Evolutionary conservation across 345 rosid genomes (phyloP), one percentile per base, ranked within the genome.

Genomic region (Populus davidiana): DNA sequence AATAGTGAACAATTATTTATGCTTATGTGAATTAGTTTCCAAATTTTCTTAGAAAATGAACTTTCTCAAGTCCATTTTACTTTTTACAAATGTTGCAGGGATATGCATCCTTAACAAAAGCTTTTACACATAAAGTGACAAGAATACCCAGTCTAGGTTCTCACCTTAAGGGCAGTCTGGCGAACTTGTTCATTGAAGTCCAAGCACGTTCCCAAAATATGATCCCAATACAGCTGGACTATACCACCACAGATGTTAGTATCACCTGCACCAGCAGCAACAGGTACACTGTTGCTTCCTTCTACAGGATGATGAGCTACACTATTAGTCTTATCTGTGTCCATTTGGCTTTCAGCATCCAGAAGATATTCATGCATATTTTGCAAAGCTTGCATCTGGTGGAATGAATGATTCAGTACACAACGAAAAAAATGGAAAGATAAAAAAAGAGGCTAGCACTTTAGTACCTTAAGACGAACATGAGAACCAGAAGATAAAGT

Each of bases 211-310:
- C 88, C 93, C 81, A 96, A 81, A 83, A 96, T 90, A 68, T 83
- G 92, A 81, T 94, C 94, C 97, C 98, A 96, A 75, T 90, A 96
- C 80, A 96, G 88, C 86, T 96, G 99, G 75, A 96, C 89, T 78
- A 94, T 92, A 81, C 99, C 98, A n/a, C 99, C 99, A 79, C 99
- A 96, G 64, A 94, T 91, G 88, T 96, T 96, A 59, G 97, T 89
- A 83, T 96, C 99, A 49, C 98, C 98, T 38, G 99, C 99, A 86
- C 99, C 99, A 20, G 99, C 99, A 70, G 99, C 99, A 83, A 94
- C 99, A 61, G 98, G 97, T 67, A 96, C 97, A 69, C 87, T 83
- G 47, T 86, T 61, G 73, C 88, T 90, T 77, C 82, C 87, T 82
- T 90, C 93, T 78, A 75, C 87, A 36, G 88, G 73, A 81, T 79